phyloP scores from a whole-genome alignment of 805 yeast genomes.

The Cephaloascus fragrans region DNA sequence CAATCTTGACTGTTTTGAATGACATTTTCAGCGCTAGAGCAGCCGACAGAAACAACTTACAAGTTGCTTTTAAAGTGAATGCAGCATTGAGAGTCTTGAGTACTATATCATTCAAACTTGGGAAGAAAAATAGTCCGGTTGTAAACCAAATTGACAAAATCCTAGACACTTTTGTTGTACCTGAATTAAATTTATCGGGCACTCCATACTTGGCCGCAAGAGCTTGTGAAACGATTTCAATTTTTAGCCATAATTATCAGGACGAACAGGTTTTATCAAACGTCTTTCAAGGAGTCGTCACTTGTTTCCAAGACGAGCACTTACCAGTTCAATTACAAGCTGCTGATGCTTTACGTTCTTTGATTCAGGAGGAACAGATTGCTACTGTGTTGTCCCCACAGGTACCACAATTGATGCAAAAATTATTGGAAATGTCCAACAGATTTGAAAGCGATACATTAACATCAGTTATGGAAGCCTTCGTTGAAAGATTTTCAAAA shows the following conservation, averaged over 20 bases:
- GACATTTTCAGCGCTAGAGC: slow-evolving; percentile 23
- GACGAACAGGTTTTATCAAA: slow-evolving; percentile 26
- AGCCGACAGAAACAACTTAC: slow-evolving; percentile 15
- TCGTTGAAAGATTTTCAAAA: slow-evolving; percentile 29
- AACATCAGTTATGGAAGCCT: slow-evolving; percentile 33
- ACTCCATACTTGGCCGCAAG: slow-evolving; percentile 34
- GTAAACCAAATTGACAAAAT: slow-evolving; percentile 28
- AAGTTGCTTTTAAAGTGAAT: slow-evolving; percentile 25
- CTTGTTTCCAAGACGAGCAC: slow-evolving; percentile 24
- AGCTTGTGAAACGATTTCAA: slow-evolving; percentile 35
- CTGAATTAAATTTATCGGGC: slow-evolving; percentile 19
- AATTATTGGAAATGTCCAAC: slow-evolving; percentile 33
- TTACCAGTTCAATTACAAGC: slow-evolving; percentile 42
- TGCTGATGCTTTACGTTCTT: slow-evolving; percentile 40
- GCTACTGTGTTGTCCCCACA: slow-evolving; percentile 31
- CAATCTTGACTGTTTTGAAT: slow-evolving; percentile 20
- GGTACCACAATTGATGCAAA: slow-evolving; percentile 35
- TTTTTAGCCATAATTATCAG: slow-evolving; percentile 22
- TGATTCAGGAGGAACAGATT: slow-evolving; percentile 18
- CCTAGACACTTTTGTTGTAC: slow-evolving; percentile 26
- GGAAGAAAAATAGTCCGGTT: slow-evolving; percentile 24
- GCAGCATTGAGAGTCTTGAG: slow-evolving; percentile 32
- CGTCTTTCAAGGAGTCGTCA: slow-evolving; percentile 28
- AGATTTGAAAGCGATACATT: slow-evolving; percentile 31
- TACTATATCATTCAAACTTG: slow-evolving; percentile 28